phyloP scores from a whole-genome alignment of 768 basidiomycete species.

The Suillus plorans region DNA sequence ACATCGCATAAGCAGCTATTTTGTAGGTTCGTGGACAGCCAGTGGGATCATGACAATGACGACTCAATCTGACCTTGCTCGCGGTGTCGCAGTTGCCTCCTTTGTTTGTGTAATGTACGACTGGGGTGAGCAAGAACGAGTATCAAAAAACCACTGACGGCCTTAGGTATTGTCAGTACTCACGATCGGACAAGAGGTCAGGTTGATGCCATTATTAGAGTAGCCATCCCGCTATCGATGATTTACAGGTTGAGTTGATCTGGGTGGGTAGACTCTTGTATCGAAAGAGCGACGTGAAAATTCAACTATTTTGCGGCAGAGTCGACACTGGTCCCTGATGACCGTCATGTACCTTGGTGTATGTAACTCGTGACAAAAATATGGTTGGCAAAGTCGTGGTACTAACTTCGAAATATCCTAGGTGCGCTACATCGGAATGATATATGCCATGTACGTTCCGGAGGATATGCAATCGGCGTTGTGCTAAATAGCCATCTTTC shows the following conservation, averaged over 20 bases:
- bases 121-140: background rate
- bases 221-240: background rate
- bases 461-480: background rate
- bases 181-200: background rate
- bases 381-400: background rate
- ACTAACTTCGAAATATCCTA: background rate
- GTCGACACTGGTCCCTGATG: background rate
- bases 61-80: background rate
- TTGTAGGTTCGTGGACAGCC: background rate
- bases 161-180: background rate
- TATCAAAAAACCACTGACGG: background rate
- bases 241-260: background rate
- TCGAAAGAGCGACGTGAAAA: background rate
- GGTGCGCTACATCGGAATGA: background rate
- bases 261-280: background rate
- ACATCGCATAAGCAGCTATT: background rate
- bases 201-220: background rate
- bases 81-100: background rate
- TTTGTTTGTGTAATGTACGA: background rate
- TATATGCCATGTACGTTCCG: background rate
- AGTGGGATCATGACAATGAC: background rate
- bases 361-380: background rate
- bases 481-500: too few species aligned
- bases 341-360: background rate
- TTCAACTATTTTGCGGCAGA: background rate